Conservation (phyloP, 306 rosid species). For the Malus fusca region DNA sequence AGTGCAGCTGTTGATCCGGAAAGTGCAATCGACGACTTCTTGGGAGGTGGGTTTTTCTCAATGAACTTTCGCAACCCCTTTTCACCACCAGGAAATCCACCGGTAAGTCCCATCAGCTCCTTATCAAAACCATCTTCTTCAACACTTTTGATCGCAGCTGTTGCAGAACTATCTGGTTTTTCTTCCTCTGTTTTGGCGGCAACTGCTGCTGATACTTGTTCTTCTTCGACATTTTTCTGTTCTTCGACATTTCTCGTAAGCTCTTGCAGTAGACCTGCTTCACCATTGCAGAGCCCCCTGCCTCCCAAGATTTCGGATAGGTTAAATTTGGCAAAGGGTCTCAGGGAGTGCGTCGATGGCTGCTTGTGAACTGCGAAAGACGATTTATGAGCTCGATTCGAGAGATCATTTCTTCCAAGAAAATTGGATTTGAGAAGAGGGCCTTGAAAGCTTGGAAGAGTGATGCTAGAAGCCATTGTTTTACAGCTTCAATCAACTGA, state of each 20-base stretch:
- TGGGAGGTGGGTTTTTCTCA: conserved; percentile 73
- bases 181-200: conserved; percentile 20
- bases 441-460: conserved; percentile 34
- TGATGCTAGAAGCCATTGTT: conserved; percentile 47
- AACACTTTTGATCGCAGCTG: not conserved
- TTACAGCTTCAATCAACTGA: not conserved
- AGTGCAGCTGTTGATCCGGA: conserved; percentile 6
- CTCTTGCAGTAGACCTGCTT: conserved; percentile 56
- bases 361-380: conserved; percentile 24
- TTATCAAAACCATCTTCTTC: conserved; percentile 64
- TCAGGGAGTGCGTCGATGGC: not conserved
- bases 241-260: conserved; percentile 33
- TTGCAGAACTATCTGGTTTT: not conserved
- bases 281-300: conserved; percentile 85
- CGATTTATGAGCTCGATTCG: conserved; percentile 19
- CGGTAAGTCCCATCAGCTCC: conserved; percentile 87
- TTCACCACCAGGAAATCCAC: conserved; percentile 97
- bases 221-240: not conserved
- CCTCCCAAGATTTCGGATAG: conserved; percentile 66
- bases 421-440: conserved; percentile 47
- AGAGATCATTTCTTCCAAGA: conserved; percentile 41
- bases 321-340: conserved; percentile 59
- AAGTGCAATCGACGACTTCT: conserved; percentile 20
- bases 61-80: conserved; percentile 64
- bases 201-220: conserved; percentile 1